Base-by-base conservation (phyloP, 768 basidiomycete genomes). In the Mycena rosella region DNA sequence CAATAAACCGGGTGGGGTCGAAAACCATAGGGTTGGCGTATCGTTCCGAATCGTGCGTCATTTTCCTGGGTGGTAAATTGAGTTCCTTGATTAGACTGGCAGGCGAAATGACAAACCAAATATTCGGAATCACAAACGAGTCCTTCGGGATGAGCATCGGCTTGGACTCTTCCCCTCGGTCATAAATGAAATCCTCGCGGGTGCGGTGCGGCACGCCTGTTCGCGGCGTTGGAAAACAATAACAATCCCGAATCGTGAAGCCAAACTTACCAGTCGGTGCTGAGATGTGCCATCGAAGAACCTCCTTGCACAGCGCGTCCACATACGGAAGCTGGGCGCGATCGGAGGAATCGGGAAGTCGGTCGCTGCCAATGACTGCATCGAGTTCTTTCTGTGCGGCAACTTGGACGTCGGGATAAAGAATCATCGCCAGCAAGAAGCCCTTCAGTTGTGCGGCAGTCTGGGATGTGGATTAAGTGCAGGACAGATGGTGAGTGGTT, bases 351-450 rank as follows among this genome's bases (percentile, higher is more conserved):
- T 54, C 65, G 0, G 77, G 77, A 5, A 77, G 66, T 3, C 75
- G 48, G 32, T 68, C 77, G 20, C 68, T 69, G 32, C 79, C 79
- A 10, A 82, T 13, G 2, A 81, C 68, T 4, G 56, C 66, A 56
- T 83, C 82, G n/a, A 83, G 42, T 62, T 83, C 79, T 29, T 76
- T 72, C 49, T 82, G 81, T 2, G 80, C 79, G 18, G 72, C 40
- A 5, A 20, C 40, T 58, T 83, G 82, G 5, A 78, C 76, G 4
- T 77, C 75, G 85, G 49, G 57, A 47, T 64, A 20, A 75, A 78
- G 47, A 73, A 68, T 53, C 77, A 75, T 64, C 49, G 65, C 75
- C 14, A 67, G n/a, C 30, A 67, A 61, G 24, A 67, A 67, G 1
- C 34, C 52, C 18, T 54, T 26, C 1, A 67, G 42, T 44, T 67